These are phyloP conservation scores for Fusarium zealandicum DNA, from an alignment of 2,329 filamentous ascomycete genomes.

Conservation along the genomic window DNA sequence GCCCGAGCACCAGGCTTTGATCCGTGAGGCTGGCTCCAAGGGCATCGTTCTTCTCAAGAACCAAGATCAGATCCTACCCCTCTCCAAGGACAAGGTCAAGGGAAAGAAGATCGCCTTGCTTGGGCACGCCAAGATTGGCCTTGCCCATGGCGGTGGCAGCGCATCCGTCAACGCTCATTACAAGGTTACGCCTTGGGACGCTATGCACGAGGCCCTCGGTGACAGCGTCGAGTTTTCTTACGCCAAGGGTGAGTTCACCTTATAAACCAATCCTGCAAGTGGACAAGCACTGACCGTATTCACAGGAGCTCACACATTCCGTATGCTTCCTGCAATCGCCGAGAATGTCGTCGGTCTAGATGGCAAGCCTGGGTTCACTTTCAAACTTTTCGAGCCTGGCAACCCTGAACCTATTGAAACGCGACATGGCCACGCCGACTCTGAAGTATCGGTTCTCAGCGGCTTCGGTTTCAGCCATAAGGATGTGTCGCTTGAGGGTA, in stretches of 20 bases:
- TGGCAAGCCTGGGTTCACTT: slow-evolving; percentile 45
- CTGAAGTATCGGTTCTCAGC: slow-evolving; percentile 35
- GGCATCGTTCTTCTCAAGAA: slow-evolving; percentile 72
- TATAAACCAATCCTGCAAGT: fast-evolving
- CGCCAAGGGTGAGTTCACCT: slow-evolving; percentile 37
- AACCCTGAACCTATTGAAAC: slow-evolving; percentile 37
- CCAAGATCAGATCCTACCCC: slow-evolving; percentile 62
- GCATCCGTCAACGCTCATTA: slow-evolving; percentile 48
- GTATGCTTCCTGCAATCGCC: slow-evolving; percentile 35
- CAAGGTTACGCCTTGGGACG: slow-evolving; percentile 46
- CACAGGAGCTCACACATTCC: slow-evolving; percentile 40
- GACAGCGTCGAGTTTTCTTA: slow-evolving; percentile 41
- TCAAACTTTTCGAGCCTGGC: slow-evolving; percentile 41
- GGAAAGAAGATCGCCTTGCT: slow-evolving; percentile 46
- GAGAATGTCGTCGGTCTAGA: slow-evolving; percentile 44
- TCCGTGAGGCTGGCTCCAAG: slow-evolving; percentile 51
- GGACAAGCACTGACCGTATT: neutral
- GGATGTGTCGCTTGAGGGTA: slow-evolving; percentile 42
- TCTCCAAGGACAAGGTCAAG: slow-evolving; percentile 50
- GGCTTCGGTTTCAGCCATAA: slow-evolving; percentile 38
- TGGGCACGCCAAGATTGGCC: slow-evolving; percentile 45
- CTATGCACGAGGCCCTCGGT: slow-evolving; percentile 39
- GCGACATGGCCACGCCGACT: slow-evolving; percentile 37
- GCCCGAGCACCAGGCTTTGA: slow-evolving; percentile 44
- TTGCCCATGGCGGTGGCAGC: slow-evolving; percentile 50